These are phyloP conservation scores for Entomophthora muscae DNA, from an alignment of 371 early-diverging fungal genomes.

Conservation along the genomic window DNA sequence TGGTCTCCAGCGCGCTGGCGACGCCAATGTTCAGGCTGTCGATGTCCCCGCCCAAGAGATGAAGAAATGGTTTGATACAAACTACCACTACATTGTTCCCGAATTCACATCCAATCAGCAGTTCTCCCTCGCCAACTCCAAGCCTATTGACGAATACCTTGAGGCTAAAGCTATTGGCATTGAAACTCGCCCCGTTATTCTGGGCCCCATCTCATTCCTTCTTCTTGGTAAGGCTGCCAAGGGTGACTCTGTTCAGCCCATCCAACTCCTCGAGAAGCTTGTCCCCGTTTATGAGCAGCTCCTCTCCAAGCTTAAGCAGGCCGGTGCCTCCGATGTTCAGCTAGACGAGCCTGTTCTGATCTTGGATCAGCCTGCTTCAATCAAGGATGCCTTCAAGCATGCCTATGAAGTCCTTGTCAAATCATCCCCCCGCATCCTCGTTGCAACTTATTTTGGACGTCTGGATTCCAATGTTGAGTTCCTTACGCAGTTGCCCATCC, in stretches of 20 bases:
- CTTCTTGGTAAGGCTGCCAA: conserved; percentile 63
- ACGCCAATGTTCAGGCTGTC: conserved; percentile 30
- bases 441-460: conserved; percentile 89
- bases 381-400: conserved; percentile 24
- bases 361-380: conserved; percentile 41
- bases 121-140: conserved; percentile 48
- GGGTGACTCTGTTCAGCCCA: conserved; percentile 33
- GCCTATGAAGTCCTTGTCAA: conserved; percentile 48
- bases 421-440: conserved; percentile 43
- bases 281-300: conserved; percentile 64
- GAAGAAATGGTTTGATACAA: conserved; percentile 95
- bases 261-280: conserved; percentile 45
- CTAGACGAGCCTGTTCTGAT: conserved; percentile 82
- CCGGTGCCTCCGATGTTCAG: conserved; percentile 86
- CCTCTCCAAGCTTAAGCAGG: conserved; percentile 49
- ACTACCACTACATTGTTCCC: conserved; percentile 78
- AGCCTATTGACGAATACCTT: conserved; percentile 71
- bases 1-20: conserved; percentile 63
- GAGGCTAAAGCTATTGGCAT: conserved; percentile 86
- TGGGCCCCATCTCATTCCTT: conserved; percentile 86
- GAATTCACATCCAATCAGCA: conserved; percentile 57
- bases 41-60: conserved; percentile 92
- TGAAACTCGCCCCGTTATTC: conserved; percentile 74
- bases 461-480: conserved; percentile 49
- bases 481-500: conserved; percentile 43